Conservation (phyloP, 805 yeast species). For the Metschnikowia kofuensis region DNA sequence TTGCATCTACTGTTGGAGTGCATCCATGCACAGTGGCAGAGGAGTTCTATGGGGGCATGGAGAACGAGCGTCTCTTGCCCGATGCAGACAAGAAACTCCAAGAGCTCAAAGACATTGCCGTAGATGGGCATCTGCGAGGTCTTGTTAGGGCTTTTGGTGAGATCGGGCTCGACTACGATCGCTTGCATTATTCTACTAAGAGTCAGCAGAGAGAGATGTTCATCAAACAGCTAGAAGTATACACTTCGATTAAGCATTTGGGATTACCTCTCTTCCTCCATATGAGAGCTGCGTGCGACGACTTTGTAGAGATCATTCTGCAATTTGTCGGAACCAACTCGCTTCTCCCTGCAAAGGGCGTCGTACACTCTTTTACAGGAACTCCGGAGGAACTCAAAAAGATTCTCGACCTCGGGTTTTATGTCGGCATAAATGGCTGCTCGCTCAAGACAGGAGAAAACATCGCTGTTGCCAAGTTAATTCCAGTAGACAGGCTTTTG, state of each 20-base stretch:
- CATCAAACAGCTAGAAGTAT: constrained; percentile 66
- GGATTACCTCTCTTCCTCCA: constrained; percentile 83
- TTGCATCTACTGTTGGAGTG: constrained; percentile 80
- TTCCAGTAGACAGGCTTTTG: constrained; percentile 72
- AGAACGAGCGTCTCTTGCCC: constrained; percentile 35
- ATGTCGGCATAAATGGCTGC: constrained; percentile 88
- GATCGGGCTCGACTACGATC: constrained; percentile 91
- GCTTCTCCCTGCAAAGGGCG: constrained; percentile 54
- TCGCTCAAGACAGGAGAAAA: constrained; percentile 79
- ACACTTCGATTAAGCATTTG: constrained; percentile 38
- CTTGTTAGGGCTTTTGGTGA: constrained; percentile 86
- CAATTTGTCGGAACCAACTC: constrained; percentile 56
- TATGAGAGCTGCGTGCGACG: constrained; percentile 82
- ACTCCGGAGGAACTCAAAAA: constrained; percentile 57
- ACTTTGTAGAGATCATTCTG: constrained; percentile 60
- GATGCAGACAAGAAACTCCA: constrained; percentile 43
- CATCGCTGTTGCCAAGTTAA: constrained; percentile 54
- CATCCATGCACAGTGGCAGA: constrained; percentile 84
- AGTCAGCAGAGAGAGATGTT: constrained; percentile 69
- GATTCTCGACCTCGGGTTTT: constrained; percentile 58
- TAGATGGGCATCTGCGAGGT: constrained; percentile 46
- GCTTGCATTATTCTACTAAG: constrained; percentile 71
- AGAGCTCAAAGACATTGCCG: constrained; percentile 48
- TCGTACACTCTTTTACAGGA: constrained; percentile 96
- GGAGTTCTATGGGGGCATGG: constrained; percentile 33